Evolutionary conservation across 805 yeast genomes (phyloP), one percentile per base, ranked within the genome.

Genomic region (Spencermartinsiella europaea): DNA sequence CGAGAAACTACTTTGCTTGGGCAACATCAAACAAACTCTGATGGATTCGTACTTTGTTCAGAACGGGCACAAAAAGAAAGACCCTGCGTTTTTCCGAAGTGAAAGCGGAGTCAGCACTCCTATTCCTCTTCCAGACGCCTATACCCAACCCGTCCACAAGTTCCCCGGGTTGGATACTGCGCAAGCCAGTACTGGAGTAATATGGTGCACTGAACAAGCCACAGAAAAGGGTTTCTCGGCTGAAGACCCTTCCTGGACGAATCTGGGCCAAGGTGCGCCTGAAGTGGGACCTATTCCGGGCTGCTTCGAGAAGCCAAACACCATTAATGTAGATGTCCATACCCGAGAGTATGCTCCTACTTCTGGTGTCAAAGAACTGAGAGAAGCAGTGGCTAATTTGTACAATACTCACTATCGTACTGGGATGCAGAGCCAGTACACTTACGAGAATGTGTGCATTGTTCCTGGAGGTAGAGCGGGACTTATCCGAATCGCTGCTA

Each of bases 381-480:
- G 83, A 57, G 74, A 74, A 52, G 81, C 83, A 0, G 80, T 78
- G 47, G 83, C 83, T 10, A 63, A 76, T 50, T 65, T 73, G 49
- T 78, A 78, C 65, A 78, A 78, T 56, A 77, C 68, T 35, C 71
- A 76, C 17, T 78, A 77, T 59, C 72, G 83, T 54, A 55, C 69
- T 48, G 72, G 69, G 42, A 69, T 66, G 56, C 52, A 59, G 17
- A 75, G 80, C n/a, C 71, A 78, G 60, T 78, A 78, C 58, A 76
- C 83, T 12, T 52, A 62, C 58, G 80, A 77, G 56, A 78, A 78
- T 56, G 83, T 78, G 28, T 78, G 81, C 57, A 70, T 78, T 53
- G 82, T 79, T 1, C 83, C 83, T 5, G 83, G 83, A 31, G 83
- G 83, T 1, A 66, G 83, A 54, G 81, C 82, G 19, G 83, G 83